Evolutionary conservation across 2,329 filamentous ascomycete species (phyloP).

Genomic region (Trichophyton benhamiae): DNA sequence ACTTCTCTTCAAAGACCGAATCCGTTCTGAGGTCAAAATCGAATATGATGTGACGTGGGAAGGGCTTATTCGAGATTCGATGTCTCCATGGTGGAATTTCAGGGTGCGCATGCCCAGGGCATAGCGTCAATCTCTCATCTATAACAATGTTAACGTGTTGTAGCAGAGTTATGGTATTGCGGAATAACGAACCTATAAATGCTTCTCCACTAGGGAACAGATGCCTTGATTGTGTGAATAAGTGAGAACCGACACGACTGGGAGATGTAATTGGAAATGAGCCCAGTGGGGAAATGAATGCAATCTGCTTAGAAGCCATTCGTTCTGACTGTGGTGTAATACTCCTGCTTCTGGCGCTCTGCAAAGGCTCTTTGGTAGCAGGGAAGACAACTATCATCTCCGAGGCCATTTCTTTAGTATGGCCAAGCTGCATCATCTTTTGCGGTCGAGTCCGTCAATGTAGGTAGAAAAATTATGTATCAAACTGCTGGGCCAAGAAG

Average conservation of each 20-base stretch:
- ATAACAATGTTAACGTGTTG: not conserved
- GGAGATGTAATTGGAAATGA: not conserved
- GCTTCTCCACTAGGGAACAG: not conserved
- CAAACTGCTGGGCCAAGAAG: not conserved
- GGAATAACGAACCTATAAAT: not conserved
- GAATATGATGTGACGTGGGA: conserved; percentile 5
- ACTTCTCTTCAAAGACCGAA: not conserved
- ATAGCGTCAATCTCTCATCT: not conserved
- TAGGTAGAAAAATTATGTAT: too few relatives aligned
- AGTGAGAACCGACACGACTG: not conserved
- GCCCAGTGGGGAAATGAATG: not conserved
- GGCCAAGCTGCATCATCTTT: not conserved
- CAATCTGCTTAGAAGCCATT: not conserved
- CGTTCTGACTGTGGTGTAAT: not conserved
- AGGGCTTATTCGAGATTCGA: not conserved
- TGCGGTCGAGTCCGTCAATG: not conserved
- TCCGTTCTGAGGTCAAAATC: not conserved
- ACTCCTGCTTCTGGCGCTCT: not conserved
- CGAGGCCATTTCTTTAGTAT: not conserved
- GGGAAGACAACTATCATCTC: not conserved
- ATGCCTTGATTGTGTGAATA: not conserved
- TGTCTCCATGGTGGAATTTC: not conserved
- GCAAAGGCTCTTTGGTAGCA: not conserved
- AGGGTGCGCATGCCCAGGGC: not conserved
- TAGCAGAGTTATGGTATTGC: not conserved